A percentile compares a stretch with the other conserved stretches of the same genome.
Evolutionary conservation across 352 stramenopile species (phyloP).

Genomic region (Globisporangium nunn): DNA sequence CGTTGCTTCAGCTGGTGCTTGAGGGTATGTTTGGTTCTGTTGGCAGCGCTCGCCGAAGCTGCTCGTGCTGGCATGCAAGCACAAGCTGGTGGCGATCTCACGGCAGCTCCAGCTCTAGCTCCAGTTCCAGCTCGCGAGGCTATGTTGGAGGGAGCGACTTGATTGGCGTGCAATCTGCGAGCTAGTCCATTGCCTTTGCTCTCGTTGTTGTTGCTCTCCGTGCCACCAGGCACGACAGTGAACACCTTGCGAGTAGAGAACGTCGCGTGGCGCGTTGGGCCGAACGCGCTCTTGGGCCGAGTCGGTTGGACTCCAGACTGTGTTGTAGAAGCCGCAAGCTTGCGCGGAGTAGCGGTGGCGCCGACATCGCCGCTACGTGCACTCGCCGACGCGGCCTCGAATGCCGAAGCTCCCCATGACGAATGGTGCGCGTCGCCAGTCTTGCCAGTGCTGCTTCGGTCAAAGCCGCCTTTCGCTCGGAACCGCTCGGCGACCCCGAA

Average conservation of each 20-base stretch:
- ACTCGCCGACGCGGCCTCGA: too few relatives aligned
- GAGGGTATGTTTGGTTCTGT: not conserved
- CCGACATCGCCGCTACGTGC: too few relatives aligned
- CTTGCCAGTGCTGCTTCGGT: not conserved
- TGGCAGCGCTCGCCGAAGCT: not conserved
- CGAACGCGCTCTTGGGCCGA: slow-evolving; percentile 23
- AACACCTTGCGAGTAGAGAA: slow-evolving; percentile 10
- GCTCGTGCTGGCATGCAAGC: not conserved
- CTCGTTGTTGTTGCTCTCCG: not conserved
- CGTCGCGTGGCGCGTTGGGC: slow-evolving; percentile 5
- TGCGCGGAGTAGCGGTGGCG: too few relatives aligned
- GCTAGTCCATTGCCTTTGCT: too few relatives aligned
- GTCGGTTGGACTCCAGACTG: not conserved
- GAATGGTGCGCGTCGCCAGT: not conserved
- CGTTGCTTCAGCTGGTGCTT: not conserved
- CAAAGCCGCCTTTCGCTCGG: not conserved
- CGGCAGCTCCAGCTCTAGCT: too few relatives aligned
- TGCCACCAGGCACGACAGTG: too few relatives aligned
- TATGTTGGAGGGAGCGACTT: too few relatives aligned
- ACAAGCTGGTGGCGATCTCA: not conserved
- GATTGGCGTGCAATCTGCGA: too few relatives aligned
- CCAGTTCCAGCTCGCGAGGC: not conserved
- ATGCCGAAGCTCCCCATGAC: too few relatives aligned
- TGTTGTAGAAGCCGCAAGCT: too few relatives aligned
- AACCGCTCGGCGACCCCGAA: slow-evolving; percentile 11